Evolutionary conservation across 768 basidiomycete species (phyloP), one percentile per base, ranked within the genome.

Genomic region (Fibroporia radiculosa): DNA sequence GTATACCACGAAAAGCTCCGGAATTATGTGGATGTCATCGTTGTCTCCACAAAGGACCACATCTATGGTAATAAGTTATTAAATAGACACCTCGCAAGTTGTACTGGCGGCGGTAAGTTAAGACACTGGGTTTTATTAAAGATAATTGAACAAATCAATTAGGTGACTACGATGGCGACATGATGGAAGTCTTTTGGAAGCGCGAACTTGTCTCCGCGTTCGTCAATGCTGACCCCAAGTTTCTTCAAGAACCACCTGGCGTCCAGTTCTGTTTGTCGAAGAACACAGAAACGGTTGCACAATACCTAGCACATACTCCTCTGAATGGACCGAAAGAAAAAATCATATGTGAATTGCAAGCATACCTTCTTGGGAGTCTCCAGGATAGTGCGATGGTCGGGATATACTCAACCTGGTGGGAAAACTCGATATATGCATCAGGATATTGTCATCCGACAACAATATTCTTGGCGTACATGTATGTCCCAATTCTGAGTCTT

Each of bases 121-220:
- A 8, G 29, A n/a, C 8, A n/a, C 8, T n/a, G 10, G n/a, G 8
- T 31, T 31, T 31, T n/a, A 31, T 31, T 31, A n/a, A 31, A 8
- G 29, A 8, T 31, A 11, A 7, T 8, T 12, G 29, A 10, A 31
- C n/a, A 10, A 31, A 31, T 31, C 10, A 45, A 31, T 42, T 33
- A 77, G 82, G 82, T 18, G 84, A 85, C 48, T 84, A 84, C 49
- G 84, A 85, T 51, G 84, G 84, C 1, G 83, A 84, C 48, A 78
- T 71, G n/a, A 74, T 70, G 3, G 59, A 70, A 4, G 70, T 74
- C 1, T 77, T 80, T 23, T 84, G 77, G 73, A 67, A 80, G 20
- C 73, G 74, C 0, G 58, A 65, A 13, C 65, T 86, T 18, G 80
- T 85, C 12, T 36, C 60, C 3, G 41, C 53, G 1, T 87, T 87